Evolutionary conservation across 441 rosid genomes (phyloP).

Genomic region (Pelargonium fulgidum): DNA sequence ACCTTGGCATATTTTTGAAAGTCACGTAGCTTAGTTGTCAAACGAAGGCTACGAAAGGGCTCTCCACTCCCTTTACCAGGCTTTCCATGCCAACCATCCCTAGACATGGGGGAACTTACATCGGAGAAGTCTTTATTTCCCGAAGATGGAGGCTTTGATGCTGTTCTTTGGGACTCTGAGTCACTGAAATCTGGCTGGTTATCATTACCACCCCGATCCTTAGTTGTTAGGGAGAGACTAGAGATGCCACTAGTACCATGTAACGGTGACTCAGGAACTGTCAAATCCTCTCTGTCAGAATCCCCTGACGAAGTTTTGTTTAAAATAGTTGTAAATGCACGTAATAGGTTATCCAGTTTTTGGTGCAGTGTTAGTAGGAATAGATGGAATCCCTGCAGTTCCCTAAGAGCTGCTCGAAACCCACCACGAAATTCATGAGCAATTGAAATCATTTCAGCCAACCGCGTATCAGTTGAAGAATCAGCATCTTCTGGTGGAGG

Average conservation of each 20-base stretch:
- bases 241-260: constrained; percentile 31
- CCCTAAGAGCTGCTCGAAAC: constrained; percentile 84
- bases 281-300: constrained; percentile 65
- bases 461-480: constrained; percentile 21
- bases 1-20: constrained; percentile 96
- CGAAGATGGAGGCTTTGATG: constrained; percentile 48
- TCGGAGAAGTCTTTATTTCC: constrained; percentile 65
- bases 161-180: constrained; percentile 53
- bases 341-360: constrained; percentile 65
- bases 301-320: constrained; percentile 59
- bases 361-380: constrained; percentile 90
- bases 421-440: constrained; percentile 74
- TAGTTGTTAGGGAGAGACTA: constrained; percentile 54
- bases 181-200: constrained; percentile 56
- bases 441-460: constrained; percentile 36
- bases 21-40: constrained; percentile 90
- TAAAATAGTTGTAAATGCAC: constrained; percentile 65
- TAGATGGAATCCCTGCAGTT: constrained; percentile 87
- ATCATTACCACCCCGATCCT: constrained; percentile 48
- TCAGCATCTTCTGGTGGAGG: constrained; percentile 41
- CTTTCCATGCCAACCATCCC: constrained; percentile 81
- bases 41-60: constrained; percentile 60
- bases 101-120: constrained; percentile 58
- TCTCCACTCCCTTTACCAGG: constrained; percentile 52
- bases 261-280: constrained; percentile 57